Evolutionary conservation across 1,139 yeast genomes (phyloP).

Genomic region (Debaryomyces nepalensis): DNA sequence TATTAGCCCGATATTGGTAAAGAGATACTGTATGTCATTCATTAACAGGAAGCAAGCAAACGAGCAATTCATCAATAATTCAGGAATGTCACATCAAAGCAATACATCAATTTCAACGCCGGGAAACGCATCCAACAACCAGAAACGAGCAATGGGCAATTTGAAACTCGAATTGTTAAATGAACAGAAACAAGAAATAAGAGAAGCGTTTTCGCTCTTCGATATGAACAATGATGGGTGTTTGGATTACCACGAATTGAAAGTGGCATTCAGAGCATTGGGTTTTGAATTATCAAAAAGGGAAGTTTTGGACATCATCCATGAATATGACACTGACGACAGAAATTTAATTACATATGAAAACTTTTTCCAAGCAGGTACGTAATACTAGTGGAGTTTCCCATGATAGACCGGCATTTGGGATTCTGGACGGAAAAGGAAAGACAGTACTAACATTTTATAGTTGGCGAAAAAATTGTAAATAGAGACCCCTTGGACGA

Average conservation of each 20-base stretch:
- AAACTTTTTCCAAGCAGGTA: conserved; percentile 75
- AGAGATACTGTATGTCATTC: conserved; percentile 8
- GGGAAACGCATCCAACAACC: conserved; percentile 20
- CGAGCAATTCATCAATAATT: conserved; percentile 13
- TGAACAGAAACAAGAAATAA: conserved; percentile 89
- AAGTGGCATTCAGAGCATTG: conserved; percentile 89
- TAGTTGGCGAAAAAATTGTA: conserved; percentile 75
- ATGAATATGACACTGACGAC: conserved; percentile 81
- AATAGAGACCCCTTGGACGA: conserved; percentile 94
- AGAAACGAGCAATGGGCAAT: conserved; percentile 35
- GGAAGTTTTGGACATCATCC: conserved; percentile 80
- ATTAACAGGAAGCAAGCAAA: conserved; percentile 7
- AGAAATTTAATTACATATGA: conserved; percentile 76
- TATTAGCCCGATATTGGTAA: not conserved
- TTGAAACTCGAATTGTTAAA: conserved; percentile 72
- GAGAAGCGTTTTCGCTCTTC: conserved; percentile 91
- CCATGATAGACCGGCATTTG: too few relatives aligned
- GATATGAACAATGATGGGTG: conserved; percentile 92
- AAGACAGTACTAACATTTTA: not conserved
- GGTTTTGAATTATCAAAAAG: conserved; percentile 87
- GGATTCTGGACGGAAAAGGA: too few relatives aligned
- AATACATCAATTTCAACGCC: conserved; percentile 19
- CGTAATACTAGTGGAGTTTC: conserved; percentile 29
- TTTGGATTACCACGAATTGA: conserved; percentile 89
- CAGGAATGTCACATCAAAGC: conserved; percentile 22